Conservation (phyloP, 2,329 filamentous ascomycete genomes). For the Sporothrix euskadiensis region DNA sequence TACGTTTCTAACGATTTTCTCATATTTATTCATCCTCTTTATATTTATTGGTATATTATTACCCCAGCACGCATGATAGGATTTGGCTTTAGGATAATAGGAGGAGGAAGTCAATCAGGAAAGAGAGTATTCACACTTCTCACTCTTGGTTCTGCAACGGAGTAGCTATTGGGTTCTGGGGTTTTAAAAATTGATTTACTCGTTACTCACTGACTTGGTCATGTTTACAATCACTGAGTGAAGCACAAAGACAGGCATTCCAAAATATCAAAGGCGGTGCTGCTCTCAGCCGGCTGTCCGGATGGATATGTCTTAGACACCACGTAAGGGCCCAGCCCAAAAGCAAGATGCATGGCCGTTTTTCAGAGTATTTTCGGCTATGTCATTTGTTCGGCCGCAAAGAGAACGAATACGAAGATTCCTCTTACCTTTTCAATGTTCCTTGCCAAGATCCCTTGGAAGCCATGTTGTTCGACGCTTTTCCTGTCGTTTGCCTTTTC, state of each 20-base stretch:
- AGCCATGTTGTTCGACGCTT: background rate
- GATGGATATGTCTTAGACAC: background rate
- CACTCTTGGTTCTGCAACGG: background rate
- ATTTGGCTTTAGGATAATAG: background rate
- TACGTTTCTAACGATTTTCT: slow-evolving; percentile 1
- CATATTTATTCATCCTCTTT: background rate
- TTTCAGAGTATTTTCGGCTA: background rate
- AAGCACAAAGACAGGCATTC: background rate
- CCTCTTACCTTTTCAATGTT: background rate
- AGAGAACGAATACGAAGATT: background rate
- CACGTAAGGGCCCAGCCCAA: background rate
- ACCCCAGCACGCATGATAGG: background rate
- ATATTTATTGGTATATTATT: slow-evolving; percentile 3
- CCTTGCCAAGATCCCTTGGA: background rate
- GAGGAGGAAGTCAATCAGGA: background rate
- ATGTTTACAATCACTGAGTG: background rate
- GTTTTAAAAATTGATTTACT: background rate
- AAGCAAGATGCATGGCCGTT: background rate
- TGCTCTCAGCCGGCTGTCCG: background rate
- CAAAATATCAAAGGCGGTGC: background rate
- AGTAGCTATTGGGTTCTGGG: background rate
- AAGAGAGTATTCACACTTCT: background rate
- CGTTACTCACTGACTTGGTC: background rate
- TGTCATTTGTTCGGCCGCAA: background rate
- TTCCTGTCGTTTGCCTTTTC: background rate